A percentile compares a stretch with the other conserved stretches of the same genome.
These are phyloP conservation scores for Auricularia auricula-judae DNA, from an alignment of 768 basidiomycete species.

Conservation along the genomic window DNA sequence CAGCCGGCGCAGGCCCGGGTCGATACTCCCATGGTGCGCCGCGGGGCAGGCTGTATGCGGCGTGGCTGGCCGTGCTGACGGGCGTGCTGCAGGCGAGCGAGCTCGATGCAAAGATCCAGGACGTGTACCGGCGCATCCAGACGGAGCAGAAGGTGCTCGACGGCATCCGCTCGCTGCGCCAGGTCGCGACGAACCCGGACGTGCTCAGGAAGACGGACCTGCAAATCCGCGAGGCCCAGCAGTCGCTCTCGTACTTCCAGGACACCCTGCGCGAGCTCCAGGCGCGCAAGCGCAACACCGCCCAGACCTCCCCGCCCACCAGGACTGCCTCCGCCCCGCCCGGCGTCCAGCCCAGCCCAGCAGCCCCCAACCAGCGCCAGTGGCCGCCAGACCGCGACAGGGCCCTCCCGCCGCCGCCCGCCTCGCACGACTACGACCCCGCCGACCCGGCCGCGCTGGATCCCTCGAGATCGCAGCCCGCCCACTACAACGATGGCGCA, in stretches of 20 bases:
- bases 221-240: conserved; percentile 80
- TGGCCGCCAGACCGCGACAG: conserved; percentile 20
- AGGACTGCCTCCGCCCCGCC: conserved; percentile 44
- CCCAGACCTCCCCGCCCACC: conserved; percentile 36
- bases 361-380: conserved; percentile 13
- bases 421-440: conserved; percentile 18
- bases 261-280: conserved; percentile 75
- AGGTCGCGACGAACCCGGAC: conserved; percentile 79
- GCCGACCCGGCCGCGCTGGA: not conserved
- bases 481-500: conserved; percentile 16
- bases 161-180: conserved; percentile 64
- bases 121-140: conserved; percentile 80
- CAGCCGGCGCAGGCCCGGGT: too few species aligned
- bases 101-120: conserved; percentile 87
- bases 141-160: conserved; percentile 90
- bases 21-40: too few species aligned
- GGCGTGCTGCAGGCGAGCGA: conserved; percentile 9
- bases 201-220: conserved; percentile 72
- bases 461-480: conserved; percentile 1
- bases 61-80: too few species aligned
- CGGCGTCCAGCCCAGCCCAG: conserved; percentile 24
- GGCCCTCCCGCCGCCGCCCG: conserved; percentile 36
- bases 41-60: too few species aligned
- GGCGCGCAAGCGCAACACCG: conserved; percentile 41
- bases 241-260: conserved; percentile 78